Evolutionary conservation across 352 stramenopile species (phyloP), one percentile per base, ranked within the genome.

Genomic region (Pythium periplocum): DNA sequence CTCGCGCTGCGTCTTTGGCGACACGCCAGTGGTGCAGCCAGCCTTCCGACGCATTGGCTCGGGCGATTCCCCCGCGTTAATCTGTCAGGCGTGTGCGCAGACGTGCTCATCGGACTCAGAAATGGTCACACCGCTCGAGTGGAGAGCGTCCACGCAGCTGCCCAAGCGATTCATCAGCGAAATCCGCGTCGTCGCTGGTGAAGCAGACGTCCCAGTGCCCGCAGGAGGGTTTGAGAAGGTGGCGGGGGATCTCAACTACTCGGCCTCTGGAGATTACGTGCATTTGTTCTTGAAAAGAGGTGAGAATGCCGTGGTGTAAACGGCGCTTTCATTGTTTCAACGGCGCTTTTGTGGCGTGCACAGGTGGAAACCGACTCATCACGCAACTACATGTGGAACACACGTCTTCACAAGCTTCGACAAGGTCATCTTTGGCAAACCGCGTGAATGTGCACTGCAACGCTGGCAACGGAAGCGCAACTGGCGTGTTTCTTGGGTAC

Each of bases 221-320:
- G 30, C 57, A 33, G 82, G 81, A 6, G 17, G 17, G 17, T 93
- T 77, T 45, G 63, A 62, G 2, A 82, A 82, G 45, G 39, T 93
- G 6, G 57, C 66, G 12, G 57, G 62, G 3, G 78, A 87, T 49
- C 59, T 92, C 12, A 90, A 92, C 41, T 75, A 75, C 56, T 77
- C 66, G 2, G 71, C 68, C 0, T 79, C 78, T 3, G 83, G 83
- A 0, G 68, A 82, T 47, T 88, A 87, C 57, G 64, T 83, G 39
- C 89, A 85, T 55, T 47, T 93, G 34, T 93, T 81, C 57, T 55
- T 88, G 12, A 81, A 87, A 45, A 64, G 81, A 57, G 76, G 75
- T 58, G 17, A 26, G 17, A 26, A 26, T 26, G 17, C 17, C 17
- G 17, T 26, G 17, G 17, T 26, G 0, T 26, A 26, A 26, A 26